phyloP scores from a whole-genome alignment of 1,284 basidiomycete genomes.

The Rhodotorula glutinis region DNA sequence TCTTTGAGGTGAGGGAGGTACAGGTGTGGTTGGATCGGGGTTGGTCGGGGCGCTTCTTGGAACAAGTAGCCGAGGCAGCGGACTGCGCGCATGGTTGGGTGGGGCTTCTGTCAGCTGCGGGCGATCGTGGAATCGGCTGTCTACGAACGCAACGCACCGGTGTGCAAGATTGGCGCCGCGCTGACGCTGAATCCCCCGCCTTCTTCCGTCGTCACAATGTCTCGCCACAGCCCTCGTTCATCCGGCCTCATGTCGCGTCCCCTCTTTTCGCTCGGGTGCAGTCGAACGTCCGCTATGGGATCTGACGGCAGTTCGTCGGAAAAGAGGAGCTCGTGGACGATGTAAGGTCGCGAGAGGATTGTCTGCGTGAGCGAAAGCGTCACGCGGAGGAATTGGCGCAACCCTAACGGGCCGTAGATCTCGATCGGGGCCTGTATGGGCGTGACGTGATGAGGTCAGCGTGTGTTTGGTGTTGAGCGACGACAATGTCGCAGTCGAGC shows the following conservation, averaged over 20 bases:
- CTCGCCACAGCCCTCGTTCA: slow-evolving; percentile 68
- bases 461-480: too few species aligned
- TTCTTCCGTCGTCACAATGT: slow-evolving; percentile 51
- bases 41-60: slow-evolving; percentile 57
- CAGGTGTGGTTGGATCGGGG: slow-evolving; percentile 47
- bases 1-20: slow-evolving; percentile 33
- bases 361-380: slow-evolving; percentile 68
- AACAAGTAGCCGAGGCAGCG: slow-evolving; percentile 79
- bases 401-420: slow-evolving; percentile 76
- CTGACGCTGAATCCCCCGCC: slow-evolving; percentile 58
- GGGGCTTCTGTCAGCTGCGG: too few species aligned
- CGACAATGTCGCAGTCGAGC: too few species aligned
- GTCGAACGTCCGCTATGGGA: slow-evolving; percentile 40
- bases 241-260: slow-evolving; percentile 65
- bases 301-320: slow-evolving; percentile 50
- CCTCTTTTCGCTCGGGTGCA: slow-evolving; percentile 65
- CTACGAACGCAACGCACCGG: slow-evolving; percentile 62
- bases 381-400: slow-evolving; percentile 73
- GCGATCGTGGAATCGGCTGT: too few species aligned
- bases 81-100: too few species aligned
- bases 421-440: slow-evolving; percentile 60
- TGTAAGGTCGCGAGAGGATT: slow-evolving; percentile 63
- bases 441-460: too few species aligned
- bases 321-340: slow-evolving; percentile 75
- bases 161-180: slow-evolving; percentile 75